Base-by-base conservation (phyloP, 2,329 filamentous ascomycete genomes). In the Colletotrichum brevisporum region DNA sequence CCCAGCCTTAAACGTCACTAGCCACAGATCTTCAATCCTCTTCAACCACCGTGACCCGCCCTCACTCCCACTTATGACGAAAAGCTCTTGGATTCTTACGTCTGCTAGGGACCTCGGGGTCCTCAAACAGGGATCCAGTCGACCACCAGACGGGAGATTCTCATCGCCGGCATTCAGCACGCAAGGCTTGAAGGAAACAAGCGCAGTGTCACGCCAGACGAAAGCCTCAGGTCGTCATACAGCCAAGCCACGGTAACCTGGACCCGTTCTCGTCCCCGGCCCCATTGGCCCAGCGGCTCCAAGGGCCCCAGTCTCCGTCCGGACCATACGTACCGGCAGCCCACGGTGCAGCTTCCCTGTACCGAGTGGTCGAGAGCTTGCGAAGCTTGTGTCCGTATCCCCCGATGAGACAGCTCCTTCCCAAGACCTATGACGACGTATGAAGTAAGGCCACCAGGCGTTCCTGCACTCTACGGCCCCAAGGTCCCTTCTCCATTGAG, bases 361-460 rank as follows among this genome's bases (percentile, higher is more conserved):
- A 41, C 61, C 55, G 31, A 69, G 67, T 66, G 67, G 48, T 45
- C 36, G 51, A 48, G 53, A 67, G 24, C n/a, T 27, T 47, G 16
- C 16, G 62, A 60, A 68, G 68, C 68, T 69, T 71, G 65, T 59
- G 69, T 69, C 55, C 43, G 65, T 59, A 71, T 69, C 55, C 43
- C 43, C 61, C 31, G 31, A 56, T 60, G 66, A 65, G 61, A 60
- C 59, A 64, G 54, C 55, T 69, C 43, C 50, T 31, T 50, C 12
- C 68, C 68, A 71, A 71, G 70, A 71, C 70, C 70, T 63, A 71
- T 71, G 70, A 71, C 70, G 70, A 67, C 52, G 64, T 55, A 53
- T 54, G 55, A 57, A 53, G 67, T 70, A 70, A 68, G 27, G 41
- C 56, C 27, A 13, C 67, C 67, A 53, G 58, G 43, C 52, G 6